These are phyloP conservation scores for Tilletia setariae DNA, from an alignment of 1,284 basidiomycete genomes.

Conservation along the genomic window DNA sequence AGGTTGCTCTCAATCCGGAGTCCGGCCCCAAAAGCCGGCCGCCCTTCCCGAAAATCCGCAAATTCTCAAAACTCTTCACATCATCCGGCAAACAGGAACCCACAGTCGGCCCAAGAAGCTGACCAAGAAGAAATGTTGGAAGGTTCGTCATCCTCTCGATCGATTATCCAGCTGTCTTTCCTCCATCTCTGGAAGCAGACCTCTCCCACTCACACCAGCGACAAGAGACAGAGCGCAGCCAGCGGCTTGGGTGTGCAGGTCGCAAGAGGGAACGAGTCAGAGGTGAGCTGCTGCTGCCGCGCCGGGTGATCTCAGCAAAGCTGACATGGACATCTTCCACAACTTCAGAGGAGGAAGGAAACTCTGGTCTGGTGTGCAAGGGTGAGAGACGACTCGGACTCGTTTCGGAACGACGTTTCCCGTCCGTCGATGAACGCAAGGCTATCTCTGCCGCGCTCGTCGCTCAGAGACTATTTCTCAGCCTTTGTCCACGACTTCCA, in stretches of 20 bases:
- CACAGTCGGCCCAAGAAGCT: not conserved
- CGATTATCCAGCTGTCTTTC: not conserved
- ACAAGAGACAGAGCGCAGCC: not conserved
- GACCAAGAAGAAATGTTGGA: not conserved
- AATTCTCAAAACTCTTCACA: too few species aligned
- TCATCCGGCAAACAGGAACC: too few species aligned
- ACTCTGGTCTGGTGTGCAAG: too few species aligned
- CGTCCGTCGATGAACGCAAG: not conserved
- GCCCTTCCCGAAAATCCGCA: not conserved
- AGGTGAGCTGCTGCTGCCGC: too few species aligned
- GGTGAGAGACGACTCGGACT: not conserved
- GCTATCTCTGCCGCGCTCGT: slow-evolving; percentile 6
- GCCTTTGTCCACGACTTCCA: not conserved
- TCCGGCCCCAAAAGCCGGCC: not conserved
- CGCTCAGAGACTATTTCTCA: slow-evolving; percentile 8
- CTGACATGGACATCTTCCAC: too few species aligned
- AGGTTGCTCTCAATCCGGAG: not conserved
- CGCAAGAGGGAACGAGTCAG: too few species aligned
- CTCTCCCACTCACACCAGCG: not conserved
- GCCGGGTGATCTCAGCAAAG: too few species aligned
- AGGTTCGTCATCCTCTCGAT: not conserved
- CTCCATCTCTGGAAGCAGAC: not conserved
- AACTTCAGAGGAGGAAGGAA: not conserved
- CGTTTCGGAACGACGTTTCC: not conserved
- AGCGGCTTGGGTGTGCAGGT: too few species aligned